Conservation (phyloP, 441 rosid species). For the Raphanus hybrid region DNA sequence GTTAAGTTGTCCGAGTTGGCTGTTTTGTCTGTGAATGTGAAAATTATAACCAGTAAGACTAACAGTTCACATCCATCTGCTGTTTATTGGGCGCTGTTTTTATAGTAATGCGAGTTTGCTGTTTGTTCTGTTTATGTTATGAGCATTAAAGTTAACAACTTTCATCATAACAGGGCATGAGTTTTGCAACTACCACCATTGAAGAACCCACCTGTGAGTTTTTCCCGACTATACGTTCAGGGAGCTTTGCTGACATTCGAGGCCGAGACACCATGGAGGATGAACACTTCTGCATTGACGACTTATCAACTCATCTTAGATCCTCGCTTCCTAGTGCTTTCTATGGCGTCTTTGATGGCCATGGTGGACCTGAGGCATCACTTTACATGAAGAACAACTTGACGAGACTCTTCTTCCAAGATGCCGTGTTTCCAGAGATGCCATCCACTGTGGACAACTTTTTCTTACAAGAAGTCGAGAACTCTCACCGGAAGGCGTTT, state of each 20-base stretch:
- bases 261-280: conserved; percentile 81
- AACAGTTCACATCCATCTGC: neutral
- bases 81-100: neutral
- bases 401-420: conserved; percentile 72
- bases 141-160: no score
- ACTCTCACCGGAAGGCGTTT: conserved; percentile 72
- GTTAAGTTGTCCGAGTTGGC: no score
- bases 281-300: conserved; percentile 81
- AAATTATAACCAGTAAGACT: neutral
- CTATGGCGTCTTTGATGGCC: conserved; percentile 92
- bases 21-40: no score
- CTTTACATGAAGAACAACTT: conserved; percentile 72
- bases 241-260: conserved; percentile 75
- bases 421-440: conserved; percentile 54
- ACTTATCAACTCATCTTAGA: conserved; percentile 65
- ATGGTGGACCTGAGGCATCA: conserved; percentile 87
- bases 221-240: conserved; percentile 73
- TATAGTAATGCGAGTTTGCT: neutral
- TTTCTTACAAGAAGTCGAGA: conserved; percentile 66
- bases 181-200: conserved; percentile 22
- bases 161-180: conserved; percentile 28
- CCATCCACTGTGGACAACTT: conserved; percentile 51
- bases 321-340: conserved; percentile 73
- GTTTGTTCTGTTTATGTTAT: neutral
- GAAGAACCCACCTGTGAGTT: conserved; percentile 32